Base-by-base conservation (phyloP, 768 basidiomycete genomes). In the Cystofilobasidium macerans region DNA sequence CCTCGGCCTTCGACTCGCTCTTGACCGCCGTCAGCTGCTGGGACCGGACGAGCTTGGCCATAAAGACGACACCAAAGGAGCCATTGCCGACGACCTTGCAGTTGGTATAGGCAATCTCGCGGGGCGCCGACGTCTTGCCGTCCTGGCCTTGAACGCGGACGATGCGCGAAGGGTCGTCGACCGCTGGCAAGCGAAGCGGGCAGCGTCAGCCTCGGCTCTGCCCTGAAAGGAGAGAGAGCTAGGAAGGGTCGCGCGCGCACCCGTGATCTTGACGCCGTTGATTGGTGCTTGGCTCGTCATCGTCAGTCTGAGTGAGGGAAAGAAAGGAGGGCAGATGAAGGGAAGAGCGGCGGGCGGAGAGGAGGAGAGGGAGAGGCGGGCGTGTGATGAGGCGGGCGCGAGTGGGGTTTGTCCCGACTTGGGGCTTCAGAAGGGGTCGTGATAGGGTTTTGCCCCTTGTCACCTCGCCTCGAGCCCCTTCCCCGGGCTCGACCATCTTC, bases 61-160 rank as follows among this genome's bases (percentile, higher is more conserved):
- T 89, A 77, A 93, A 98, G 70, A 99, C 95, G 77, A 99, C 93
- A 71, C 95, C 95, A 73, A 99, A 99, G 66, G 91, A 94, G 77
- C 95, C 95, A 75, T 99, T 98, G 64, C 95, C 95, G 74, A 93
- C 88, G 75, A 99, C 89, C 79, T 95, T 98, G 82, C 88, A 94
- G 77, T 89, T 92, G 72, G 89, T 95, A 80, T 99, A 99, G 57
- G 86, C 83, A 73, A 98, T 85, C 72, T 92, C 87, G 73, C 82
- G 82, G 69, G 87, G 86, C 58, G 88, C 87, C 72, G 89, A 91
- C 8, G 86, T 80, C 83, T 93, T 97, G 78, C 95, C 95, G 73
- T 93, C 88, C 69, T 87, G 89, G 66, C 93, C 94, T 75, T 88
- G 81, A 73, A 99, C 95, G 77, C 89, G 91, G 80, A 94, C 86